A percentile compares a stretch with the other conserved stretches of the same genome.
Conservation (phyloP, 129 eudicot genomes). For the Mikania micrantha region DNA sequence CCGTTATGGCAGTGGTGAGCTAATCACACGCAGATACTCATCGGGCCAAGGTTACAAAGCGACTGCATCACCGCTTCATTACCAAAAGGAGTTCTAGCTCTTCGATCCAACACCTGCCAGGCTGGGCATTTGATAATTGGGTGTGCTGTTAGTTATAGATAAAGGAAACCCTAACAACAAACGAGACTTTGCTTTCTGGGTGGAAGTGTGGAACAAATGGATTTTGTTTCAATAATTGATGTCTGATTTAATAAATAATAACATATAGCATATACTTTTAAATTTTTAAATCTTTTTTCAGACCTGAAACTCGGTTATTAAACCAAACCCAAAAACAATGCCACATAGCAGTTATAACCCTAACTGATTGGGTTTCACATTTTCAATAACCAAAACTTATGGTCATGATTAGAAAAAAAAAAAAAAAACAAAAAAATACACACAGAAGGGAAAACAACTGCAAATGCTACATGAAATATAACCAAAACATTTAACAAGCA, state of each 20-base stretch:
- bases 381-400: no score
- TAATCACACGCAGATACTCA: slow-evolving; percentile 1
- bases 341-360: no score
- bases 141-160: background rate
- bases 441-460: background rate
- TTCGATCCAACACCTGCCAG: no score
- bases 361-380: no score
- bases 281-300: no score
- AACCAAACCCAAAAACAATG: no score
- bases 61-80: slow-evolving; percentile 11
- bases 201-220: background rate
- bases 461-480: slow-evolving; percentile 1
- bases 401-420: no score
- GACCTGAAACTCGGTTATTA: no score
- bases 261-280: no score
- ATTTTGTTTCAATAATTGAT: background rate
- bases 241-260: background rate
- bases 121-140: background rate
- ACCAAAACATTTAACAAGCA: slow-evolving; percentile 22
- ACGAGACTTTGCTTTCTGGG: background rate
- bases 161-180: background rate
- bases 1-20: slow-evolving; percentile 10
- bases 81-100: slow-evolving; percentile 1
- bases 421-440: background rate
- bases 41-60: slow-evolving; percentile 8